Evolutionary conservation across 75 land plant species (phyloP).

Genomic region (Sequoiadendron giganteum): DNA sequence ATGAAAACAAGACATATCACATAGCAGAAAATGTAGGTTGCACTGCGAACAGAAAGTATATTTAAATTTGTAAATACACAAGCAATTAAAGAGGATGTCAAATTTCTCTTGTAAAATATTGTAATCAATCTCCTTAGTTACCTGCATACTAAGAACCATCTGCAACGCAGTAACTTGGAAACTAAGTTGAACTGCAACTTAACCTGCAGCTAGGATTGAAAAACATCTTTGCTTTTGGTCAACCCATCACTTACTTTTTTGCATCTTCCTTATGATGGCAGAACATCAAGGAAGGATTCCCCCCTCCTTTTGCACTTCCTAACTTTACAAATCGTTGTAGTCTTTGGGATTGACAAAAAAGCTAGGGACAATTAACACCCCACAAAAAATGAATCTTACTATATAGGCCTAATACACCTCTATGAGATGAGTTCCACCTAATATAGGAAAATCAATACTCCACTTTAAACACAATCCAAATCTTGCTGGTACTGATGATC

Average conservation of each 20-base stretch:
- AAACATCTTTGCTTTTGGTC: neutral
- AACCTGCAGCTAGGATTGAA: neutral
- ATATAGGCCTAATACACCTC: neutral
- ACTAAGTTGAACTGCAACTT: neutral
- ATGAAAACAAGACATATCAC: neutral
- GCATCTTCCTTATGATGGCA: neutral
- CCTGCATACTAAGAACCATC: neutral
- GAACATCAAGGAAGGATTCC: neutral
- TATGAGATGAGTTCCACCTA: neutral
- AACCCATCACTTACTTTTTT: neutral
- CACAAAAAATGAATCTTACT: neutral
- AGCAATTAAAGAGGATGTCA: neutral
- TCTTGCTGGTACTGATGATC: no score
- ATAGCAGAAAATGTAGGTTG: neutral
- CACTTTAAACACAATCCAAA: no score
- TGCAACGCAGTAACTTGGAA: neutral
- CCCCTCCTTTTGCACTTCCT: neutral
- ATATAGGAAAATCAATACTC: no score
- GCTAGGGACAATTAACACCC: neutral
- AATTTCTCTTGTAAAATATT: neutral
- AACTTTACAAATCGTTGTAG: neutral
- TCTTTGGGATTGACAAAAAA: constrained; percentile 3
- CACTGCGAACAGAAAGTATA: neutral
- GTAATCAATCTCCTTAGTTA: neutral
- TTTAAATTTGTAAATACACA: neutral